Evolutionary conservation across 2,329 filamentous ascomycete species (phyloP), one percentile per base, ranked within the genome.

Genomic region (Cercospora sp.): DNA sequence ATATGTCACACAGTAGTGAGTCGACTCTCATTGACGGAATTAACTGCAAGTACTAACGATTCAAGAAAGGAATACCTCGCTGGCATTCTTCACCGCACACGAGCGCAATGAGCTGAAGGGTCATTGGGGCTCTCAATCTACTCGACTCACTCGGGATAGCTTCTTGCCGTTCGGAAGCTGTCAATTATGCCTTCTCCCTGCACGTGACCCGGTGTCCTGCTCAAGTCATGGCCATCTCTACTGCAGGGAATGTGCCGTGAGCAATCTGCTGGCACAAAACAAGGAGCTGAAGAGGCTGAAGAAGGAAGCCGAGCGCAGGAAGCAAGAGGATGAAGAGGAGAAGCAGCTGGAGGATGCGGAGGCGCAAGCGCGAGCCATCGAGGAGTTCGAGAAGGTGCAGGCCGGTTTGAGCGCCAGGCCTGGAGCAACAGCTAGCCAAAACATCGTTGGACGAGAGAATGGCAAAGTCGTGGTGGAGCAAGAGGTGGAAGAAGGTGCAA

Each of bases 161-260:
- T 98, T 97, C 80, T 88, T 98, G 10, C 90, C 93, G 5, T 97
- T 98, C 79, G 92, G 91, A 64, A 93, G 90, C 23, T 99, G 94
- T 82, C 88, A 90, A 64, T 85, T 99, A 30, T 99, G 94, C 77
- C 89, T 98, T 16, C 87, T 93, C 68, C 87, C 90, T 7, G 91
- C 94, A 20, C 87, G 90, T 31, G 88, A 93, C 58, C 94, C 95
- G 0, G 93, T 97, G 39, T 89, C 92, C 23, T 98, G 94, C 79
- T 83, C 87, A 2, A 80, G 80, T 2, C 87, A 89, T 71, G 94
- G 94, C 69, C 94, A 98, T 79, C 85, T 99, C 13, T 98, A 98
- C 82, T 99, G 94, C 79, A 89, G 93, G 73, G 95, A 98, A 82
- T 99, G 94, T 81, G 94, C 93, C 8, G 87, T 98, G 63, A 89